phyloP scores from a whole-genome alignment of 2,329 filamentous ascomycete species.

The Penicillium sp. region DNA sequence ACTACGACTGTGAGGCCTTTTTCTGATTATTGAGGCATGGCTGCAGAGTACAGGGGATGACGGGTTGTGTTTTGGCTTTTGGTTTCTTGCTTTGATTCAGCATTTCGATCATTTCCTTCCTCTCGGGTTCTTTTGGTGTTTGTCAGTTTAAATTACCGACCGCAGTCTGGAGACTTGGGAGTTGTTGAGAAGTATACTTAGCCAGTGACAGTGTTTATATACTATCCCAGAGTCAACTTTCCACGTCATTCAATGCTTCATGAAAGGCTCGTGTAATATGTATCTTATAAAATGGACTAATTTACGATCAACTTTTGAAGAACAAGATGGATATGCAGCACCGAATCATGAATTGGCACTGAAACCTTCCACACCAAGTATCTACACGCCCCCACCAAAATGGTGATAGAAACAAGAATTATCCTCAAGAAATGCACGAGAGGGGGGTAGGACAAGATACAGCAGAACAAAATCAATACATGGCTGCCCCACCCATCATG shows the following conservation, averaged over 20 bases:
- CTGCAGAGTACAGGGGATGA: background rate
- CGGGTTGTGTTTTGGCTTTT: background rate
- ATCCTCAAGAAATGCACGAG: constrained; percentile 2
- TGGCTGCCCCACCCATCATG: constrained; percentile 3
- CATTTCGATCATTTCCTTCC: background rate
- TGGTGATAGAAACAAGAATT: background rate
- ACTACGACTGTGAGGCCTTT: constrained; percentile 32
- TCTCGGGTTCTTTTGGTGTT: background rate
- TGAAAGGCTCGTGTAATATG: background rate
- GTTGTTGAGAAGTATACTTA: background rate
- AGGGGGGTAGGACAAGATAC: background rate
- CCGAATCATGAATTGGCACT: background rate
- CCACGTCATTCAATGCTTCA: background rate
- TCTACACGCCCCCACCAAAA: constrained; percentile 1
- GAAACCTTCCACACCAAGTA: constrained; percentile 7
- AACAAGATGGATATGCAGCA: background rate
- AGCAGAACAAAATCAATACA: constrained; percentile 1
- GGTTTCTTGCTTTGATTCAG: background rate
- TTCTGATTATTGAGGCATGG: constrained; percentile 25
- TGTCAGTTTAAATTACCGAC: background rate
- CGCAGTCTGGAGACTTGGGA: background rate
- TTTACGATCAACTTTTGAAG: background rate
- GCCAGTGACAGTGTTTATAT: background rate
- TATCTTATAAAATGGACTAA: background rate
- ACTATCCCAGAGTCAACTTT: background rate